These are phyloP conservation scores for Fonsecaea monophora DNA, from an alignment of 2,329 filamentous ascomycete genomes.

Conservation along the genomic window DNA sequence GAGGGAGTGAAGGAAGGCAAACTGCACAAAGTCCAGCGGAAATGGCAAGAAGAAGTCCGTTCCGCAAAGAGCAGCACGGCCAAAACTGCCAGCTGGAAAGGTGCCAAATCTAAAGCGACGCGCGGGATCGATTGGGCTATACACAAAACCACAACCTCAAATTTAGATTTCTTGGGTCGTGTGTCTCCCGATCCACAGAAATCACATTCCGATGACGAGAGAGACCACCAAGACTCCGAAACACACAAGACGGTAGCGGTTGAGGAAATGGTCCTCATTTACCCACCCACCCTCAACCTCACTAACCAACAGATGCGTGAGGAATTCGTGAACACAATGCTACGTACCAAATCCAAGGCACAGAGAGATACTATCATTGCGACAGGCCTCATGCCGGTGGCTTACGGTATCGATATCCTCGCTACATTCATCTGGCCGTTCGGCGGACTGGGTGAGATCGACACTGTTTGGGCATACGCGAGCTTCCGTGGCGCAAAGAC, in stretches of 20 bases:
- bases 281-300: slow-evolving; percentile 45
- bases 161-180: slow-evolving; percentile 54
- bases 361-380: slow-evolving; percentile 53
- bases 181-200: slow-evolving; percentile 36
- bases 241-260: slow-evolving; percentile 48
- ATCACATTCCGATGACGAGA: slow-evolving; percentile 43
- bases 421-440: slow-evolving; percentile 44
- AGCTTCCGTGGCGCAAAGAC: slow-evolving; percentile 50
- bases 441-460: slow-evolving; percentile 44
- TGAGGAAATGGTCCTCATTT: slow-evolving; percentile 52
- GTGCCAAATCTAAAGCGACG: slow-evolving; percentile 52
- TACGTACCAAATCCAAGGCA: slow-evolving; percentile 52
- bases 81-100: slow-evolving; percentile 52
- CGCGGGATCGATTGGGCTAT: slow-evolving; percentile 52
- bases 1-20: slow-evolving; percentile 53
- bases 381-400: slow-evolving; percentile 50
- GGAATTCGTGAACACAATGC: slow-evolving; percentile 52
- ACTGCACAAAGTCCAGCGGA: slow-evolving; percentile 53
- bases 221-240: slow-evolving; percentile 42
- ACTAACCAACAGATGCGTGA: slow-evolving; percentile 46
- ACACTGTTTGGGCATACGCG: slow-evolving; percentile 44
- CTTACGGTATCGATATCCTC: slow-evolving; percentile 36
- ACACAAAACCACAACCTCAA: slow-evolving; percentile 49
- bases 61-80: slow-evolving; percentile 51
- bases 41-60: slow-evolving; percentile 56